Evolutionary conservation across 208 protist genomes (phyloP).

Genomic region (Trypanosoma congolense): DNA sequence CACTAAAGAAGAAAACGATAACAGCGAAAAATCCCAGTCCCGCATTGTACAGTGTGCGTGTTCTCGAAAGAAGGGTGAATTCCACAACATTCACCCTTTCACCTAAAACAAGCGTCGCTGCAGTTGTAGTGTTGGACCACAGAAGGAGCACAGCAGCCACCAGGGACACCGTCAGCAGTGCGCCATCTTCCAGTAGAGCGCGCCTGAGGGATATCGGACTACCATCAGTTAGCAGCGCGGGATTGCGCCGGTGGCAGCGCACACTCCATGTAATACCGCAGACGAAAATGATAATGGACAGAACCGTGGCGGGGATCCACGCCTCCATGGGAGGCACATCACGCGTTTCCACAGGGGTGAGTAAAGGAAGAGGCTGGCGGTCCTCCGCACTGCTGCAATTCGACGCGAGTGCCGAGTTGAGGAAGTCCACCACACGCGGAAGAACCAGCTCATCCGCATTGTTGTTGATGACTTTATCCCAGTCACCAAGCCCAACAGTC

Average conservation of each 20-base stretch:
- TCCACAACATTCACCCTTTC: constrained; percentile 44
- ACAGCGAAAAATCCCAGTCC: constrained; percentile 75
- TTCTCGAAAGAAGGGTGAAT: constrained; percentile 81
- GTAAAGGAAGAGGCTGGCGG: not conserved
- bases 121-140: constrained; percentile 23
- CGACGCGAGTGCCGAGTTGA: not conserved
- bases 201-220: constrained; percentile 15
- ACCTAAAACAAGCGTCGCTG: constrained; percentile 23
- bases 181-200: constrained; percentile 39
- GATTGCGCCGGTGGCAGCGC: not conserved
- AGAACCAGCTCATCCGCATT: constrained; percentile 1
- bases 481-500: not conserved
- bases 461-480: constrained; percentile 4
- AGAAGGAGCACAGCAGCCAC: constrained; percentile 21
- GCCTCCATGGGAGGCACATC: constrained; percentile 5
- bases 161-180: constrained; percentile 27
- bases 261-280: not conserved
- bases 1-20: constrained; percentile 90
- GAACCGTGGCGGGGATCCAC: not conserved
- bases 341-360: not conserved
- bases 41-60: constrained; percentile 83
- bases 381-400: constrained; percentile 1
- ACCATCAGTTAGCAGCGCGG: constrained; percentile 1
- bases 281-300: not conserved
- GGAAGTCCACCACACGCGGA: not conserved